A percentile compares a stretch with the other conserved stretches of the same genome.
These are phyloP conservation scores for Aureobasidium subglaciale DNA, from an alignment of 2,329 filamentous ascomycete species.

Conservation along the genomic window DNA sequence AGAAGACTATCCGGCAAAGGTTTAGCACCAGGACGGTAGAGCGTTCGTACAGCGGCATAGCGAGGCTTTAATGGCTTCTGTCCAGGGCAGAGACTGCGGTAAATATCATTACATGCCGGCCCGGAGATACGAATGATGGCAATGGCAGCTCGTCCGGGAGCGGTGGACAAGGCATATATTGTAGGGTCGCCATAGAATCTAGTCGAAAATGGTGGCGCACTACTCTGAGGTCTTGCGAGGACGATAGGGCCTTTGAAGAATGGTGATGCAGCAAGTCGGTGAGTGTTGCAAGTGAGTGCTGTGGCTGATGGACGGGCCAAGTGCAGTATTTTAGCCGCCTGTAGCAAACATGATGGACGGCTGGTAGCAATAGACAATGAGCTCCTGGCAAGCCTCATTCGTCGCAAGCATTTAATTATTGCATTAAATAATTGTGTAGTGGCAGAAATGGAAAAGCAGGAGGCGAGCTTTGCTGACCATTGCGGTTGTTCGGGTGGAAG, in stretches of 20 bases:
- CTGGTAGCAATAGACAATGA: slow-evolving; percentile 2
- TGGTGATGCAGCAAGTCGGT: neutral
- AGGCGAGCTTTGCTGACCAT: slow-evolving; percentile 8
- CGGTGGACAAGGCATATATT: slow-evolving; percentile 89
- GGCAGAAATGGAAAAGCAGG: neutral
- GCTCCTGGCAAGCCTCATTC: slow-evolving; percentile 12
- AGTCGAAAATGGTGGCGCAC: neutral
- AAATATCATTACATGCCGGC: slow-evolving; percentile 62
- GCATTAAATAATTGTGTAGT: neutral
- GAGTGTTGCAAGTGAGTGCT: neutral
- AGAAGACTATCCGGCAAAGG: slow-evolving; percentile 44
- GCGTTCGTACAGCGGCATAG: slow-evolving; percentile 63
- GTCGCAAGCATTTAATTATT: neutral
- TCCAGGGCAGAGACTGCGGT: slow-evolving; percentile 54
- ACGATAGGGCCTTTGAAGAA: neutral
- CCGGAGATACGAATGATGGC: slow-evolving; percentile 86
- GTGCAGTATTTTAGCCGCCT: neutral
- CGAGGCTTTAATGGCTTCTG: slow-evolving; percentile 51
- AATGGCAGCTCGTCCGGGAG: slow-evolving; percentile 78
- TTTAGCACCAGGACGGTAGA: slow-evolving; percentile 52
- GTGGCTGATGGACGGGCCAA: neutral
- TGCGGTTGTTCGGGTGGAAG: neutral
- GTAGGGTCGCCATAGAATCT: slow-evolving; percentile 40
- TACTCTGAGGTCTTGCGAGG: neutral
- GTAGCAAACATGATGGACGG: slow-evolving; percentile 3